Conservation (phyloP, 805 yeast species). For the Aciculoconidium aculeatum region DNA sequence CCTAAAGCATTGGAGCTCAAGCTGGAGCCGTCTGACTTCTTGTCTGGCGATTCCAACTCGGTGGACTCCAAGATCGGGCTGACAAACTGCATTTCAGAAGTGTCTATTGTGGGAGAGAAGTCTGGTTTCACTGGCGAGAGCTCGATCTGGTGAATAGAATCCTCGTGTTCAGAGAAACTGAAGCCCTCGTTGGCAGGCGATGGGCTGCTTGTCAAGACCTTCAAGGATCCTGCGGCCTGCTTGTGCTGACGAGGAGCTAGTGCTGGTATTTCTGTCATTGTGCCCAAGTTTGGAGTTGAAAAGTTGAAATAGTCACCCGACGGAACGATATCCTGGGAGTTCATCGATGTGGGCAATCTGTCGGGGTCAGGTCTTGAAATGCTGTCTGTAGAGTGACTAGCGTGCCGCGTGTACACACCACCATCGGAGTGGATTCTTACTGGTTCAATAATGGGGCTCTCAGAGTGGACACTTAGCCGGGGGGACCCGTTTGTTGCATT, state of each 20-base stretch:
- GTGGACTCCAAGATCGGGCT: constrained; percentile 14
- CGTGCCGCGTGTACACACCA: constrained; percentile 11
- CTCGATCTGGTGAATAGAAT: constrained; percentile 16
- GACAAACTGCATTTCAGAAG: constrained; percentile 7
- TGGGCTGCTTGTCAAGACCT: no score
- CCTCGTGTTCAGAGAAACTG: constrained; percentile 23
- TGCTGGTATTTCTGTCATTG: no score
- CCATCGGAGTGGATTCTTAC: constrained; percentile 16
- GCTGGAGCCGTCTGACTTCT: constrained; percentile 9
- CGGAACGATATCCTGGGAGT: constrained; percentile 5
- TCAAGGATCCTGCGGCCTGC: no score
- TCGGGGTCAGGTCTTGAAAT: neutral
- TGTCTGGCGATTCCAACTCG: constrained; percentile 6
- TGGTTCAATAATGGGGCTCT: constrained; percentile 3
- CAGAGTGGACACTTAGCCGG: constrained; percentile 10
- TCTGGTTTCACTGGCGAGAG: constrained; percentile 9
- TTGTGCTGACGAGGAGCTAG: no score
- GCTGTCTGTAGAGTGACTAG: no score
- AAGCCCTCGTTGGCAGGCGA: no score
- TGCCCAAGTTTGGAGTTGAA: no score
- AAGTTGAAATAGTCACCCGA: no score
- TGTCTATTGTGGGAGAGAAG: constrained; percentile 5
- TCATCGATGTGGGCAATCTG: constrained; percentile 3
- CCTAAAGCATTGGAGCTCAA: constrained; percentile 20
- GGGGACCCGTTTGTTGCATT: no score